phyloP scores from a whole-genome alignment of 2,329 filamentous ascomycete species.

The Hortaea sp. region DNA sequence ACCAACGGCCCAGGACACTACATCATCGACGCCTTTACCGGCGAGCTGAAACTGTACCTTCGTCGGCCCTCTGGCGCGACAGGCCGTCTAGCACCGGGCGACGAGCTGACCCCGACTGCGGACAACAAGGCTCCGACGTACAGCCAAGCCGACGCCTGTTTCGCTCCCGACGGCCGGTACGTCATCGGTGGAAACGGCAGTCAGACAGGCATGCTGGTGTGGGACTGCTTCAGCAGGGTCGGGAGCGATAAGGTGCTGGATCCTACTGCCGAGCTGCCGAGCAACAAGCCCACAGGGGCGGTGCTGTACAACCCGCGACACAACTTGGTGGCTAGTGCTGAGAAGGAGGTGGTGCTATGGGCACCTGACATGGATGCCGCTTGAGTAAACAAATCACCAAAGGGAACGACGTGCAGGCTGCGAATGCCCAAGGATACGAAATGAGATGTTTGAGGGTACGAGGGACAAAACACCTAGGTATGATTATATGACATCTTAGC shows the following conservation, averaged over 20 bases:
- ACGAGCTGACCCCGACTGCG: conserved; percentile 30
- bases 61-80: conserved; percentile 19
- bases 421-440: not conserved
- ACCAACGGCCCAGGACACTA: conserved; percentile 82
- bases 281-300: conserved; percentile 57
- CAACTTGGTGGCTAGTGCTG: conserved; percentile 84
- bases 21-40: conserved; percentile 85
- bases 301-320: conserved; percentile 83
- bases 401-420: not conserved
- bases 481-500: not conserved
- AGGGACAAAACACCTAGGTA: too few relatives aligned
- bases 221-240: conserved; percentile 60
- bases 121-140: conserved; percentile 6
- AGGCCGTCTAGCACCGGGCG: conserved; percentile 27
- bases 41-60: conserved; percentile 44
- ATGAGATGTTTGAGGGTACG: not conserved
- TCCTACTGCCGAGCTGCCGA: conserved; percentile 55
- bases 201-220: conserved; percentile 65
- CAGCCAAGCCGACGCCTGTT: conserved; percentile 67
- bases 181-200: conserved; percentile 65
- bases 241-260: conserved; percentile 48
- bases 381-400: not conserved
- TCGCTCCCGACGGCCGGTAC: conserved; percentile 81
- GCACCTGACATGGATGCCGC: conserved; percentile 33
- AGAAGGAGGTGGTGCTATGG: conserved; percentile 57